These are phyloP conservation scores for Aureobasidium sp. DNA, from an alignment of 2,329 filamentous ascomycete genomes.

Conservation along the genomic window DNA sequence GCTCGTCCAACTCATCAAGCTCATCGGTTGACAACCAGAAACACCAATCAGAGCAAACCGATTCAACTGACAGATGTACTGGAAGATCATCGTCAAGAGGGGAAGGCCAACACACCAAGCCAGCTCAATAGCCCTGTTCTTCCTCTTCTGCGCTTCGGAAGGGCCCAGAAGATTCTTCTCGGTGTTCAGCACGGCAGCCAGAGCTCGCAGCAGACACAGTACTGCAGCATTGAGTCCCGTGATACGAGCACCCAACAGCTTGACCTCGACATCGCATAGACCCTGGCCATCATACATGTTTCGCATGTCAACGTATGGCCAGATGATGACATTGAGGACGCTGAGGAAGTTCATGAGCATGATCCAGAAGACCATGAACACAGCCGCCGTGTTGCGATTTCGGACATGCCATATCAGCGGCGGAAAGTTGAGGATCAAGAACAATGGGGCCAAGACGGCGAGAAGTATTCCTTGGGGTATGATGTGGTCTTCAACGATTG, in stretches of 20 bases:
- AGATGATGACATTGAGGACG: conserved; percentile 56
- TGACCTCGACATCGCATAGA: conserved; percentile 58
- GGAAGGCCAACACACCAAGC: conserved; percentile 50
- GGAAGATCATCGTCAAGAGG: conserved; percentile 45
- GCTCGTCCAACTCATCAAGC: conserved; percentile 47
- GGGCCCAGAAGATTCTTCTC: conserved; percentile 45
- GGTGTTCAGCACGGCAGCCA: conserved; percentile 54
- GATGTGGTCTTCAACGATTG: conserved; percentile 1
- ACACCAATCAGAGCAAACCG: conserved; percentile 53
- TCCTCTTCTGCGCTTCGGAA: conserved; percentile 40
- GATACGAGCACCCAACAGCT: conserved; percentile 46
- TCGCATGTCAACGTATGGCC: conserved; percentile 49
- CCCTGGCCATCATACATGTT: conserved; percentile 51
- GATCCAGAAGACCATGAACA: conserved; percentile 49
- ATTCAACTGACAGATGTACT: conserved; percentile 51
- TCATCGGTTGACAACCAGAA: conserved; percentile 48
- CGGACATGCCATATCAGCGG: conserved; percentile 53
- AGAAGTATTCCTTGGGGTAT: conserved; percentile 35
- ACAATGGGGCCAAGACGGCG: conserved; percentile 41
- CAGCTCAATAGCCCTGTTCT: conserved; percentile 43
- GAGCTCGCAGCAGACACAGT: conserved; percentile 50
- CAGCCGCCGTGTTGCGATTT: conserved; percentile 53
- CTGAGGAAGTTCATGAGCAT: conserved; percentile 49
- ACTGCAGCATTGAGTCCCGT: conserved; percentile 47
- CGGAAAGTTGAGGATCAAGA: conserved; percentile 46